These are phyloP conservation scores for Pleurotus ostreatus DNA, from an alignment of 768 basidiomycete genomes.

Conservation along the genomic window DNA sequence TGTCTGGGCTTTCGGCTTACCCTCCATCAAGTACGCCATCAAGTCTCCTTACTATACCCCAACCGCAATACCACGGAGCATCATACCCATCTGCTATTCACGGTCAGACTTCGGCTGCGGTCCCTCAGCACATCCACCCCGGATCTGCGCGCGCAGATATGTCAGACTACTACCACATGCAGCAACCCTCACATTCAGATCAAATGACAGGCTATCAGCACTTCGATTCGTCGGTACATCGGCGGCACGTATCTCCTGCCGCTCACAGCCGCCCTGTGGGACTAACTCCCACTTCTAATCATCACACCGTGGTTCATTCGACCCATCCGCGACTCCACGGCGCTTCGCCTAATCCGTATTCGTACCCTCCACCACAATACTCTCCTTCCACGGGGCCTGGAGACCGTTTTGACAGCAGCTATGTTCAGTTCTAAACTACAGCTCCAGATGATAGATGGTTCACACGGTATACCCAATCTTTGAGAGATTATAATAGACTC, in stretches of 20 bases:
- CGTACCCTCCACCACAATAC: neutral
- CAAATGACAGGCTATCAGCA: neutral
- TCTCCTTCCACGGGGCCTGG: slow-evolving; percentile 1
- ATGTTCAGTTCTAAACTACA: neutral
- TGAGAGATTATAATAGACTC: too few relatives aligned
- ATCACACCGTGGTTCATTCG: too few relatives aligned
- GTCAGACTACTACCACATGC: neutral
- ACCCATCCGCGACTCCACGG: too few relatives aligned
- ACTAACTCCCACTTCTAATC: neutral
- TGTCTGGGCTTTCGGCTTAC: neutral
- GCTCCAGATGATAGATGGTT: too few relatives aligned
- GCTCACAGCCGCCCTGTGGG: neutral
- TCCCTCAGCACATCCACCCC: neutral
- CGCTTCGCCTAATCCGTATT: too few relatives aligned
- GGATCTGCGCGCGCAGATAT: neutral
- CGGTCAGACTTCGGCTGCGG: too few relatives aligned
- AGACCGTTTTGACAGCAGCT: slow-evolving; percentile 5
- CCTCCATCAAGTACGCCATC: neutral
- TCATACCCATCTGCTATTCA: too few relatives aligned
- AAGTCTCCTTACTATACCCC: too few relatives aligned
- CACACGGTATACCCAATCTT: too few relatives aligned
- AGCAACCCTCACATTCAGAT: neutral
- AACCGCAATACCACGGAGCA: too few relatives aligned
- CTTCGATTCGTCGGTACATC: neutral
- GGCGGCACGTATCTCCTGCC: neutral